Evolutionary conservation across 2,329 filamentous ascomycete genomes (phyloP), one percentile per base, ranked within the genome.

Genomic region (Calonectria ilicicola): DNA sequence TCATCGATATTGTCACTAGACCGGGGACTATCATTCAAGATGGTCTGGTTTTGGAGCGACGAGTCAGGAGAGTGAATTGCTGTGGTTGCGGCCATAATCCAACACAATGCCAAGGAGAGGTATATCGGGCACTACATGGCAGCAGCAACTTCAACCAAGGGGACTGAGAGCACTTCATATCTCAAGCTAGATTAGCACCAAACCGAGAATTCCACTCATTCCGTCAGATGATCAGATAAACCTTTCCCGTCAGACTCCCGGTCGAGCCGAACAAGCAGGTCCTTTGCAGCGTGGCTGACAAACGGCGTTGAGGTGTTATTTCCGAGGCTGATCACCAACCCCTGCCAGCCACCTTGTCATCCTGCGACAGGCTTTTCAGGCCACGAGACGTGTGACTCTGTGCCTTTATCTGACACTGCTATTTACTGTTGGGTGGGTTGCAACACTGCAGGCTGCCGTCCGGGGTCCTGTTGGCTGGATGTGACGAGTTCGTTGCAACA

Each of bases 1-100:
- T 71, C 64, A 19, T 71, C 64, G 19, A 66, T 38, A 12, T 53
- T 60, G 5, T 71, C 46, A 44, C 69, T 71, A 14, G 69, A 67
- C 14, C 64, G 44, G 17, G 69, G 46, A 21, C 44, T 67, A 9
- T 53, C 53, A 23, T 40, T 65, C 2, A 42, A 2, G 23, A 35
- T 44, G 35, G 12, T 27, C 14, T 17, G 7, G 14, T 14, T 17
- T 27, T 62, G 62, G 27, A 49, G 51, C 15, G 53, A 35, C 49
- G 26, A 19, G 21, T 44, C 35, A 44, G 6, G n/a, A 19, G 63
- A 35, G 35, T 56, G 56, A 26, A 19, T 38, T 53, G 60, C 9
- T 35, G 63, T 56, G 63, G 44, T 23, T 21, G 38, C n/a, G 32
- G 63, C 26, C 69, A 63, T 71, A 15, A 15, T 66, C 5, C 7